These are phyloP conservation scores for Amphirosellinia nigrospora DNA, from an alignment of 495 filamentous ascomycete genomes.

Conservation along the genomic window DNA sequence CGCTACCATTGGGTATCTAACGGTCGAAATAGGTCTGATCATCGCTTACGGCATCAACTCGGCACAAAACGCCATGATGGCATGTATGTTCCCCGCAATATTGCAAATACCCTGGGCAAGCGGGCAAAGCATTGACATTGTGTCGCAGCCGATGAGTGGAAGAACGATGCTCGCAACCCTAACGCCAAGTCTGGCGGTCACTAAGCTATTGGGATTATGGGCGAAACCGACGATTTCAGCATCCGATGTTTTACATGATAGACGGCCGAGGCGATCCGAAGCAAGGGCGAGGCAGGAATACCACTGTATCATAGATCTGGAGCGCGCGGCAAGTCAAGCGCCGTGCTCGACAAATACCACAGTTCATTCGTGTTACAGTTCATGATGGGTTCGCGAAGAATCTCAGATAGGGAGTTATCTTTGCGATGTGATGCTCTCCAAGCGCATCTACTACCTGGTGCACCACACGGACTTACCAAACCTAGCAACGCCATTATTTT, in stretches of 20 bases:
- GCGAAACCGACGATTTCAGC: constrained; percentile 14
- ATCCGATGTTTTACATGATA: constrained; percentile 30
- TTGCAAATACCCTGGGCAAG: constrained; percentile 3
- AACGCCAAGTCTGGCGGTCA: constrained; percentile 60
- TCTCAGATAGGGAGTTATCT: background rate
- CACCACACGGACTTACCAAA: background rate
- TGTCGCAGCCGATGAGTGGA: constrained; percentile 80
- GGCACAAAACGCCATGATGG: constrained; percentile 69
- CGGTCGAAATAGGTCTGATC: constrained; percentile 64
- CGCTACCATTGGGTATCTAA: constrained; percentile 21
- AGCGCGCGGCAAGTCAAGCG: constrained; percentile 31
- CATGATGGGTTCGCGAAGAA: background rate
- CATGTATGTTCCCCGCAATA: constrained; percentile 63
- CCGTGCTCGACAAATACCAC: constrained; percentile 28
- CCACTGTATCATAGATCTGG: constrained; percentile 39
- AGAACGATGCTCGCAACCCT: constrained; percentile 95
- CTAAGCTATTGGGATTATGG: constrained; percentile 30
- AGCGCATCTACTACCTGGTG: background rate
- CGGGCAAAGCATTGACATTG: constrained; percentile 35
- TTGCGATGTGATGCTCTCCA: background rate
- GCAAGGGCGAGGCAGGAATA: constrained; percentile 29
- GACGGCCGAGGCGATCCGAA: constrained; percentile 33
- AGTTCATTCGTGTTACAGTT: constrained; percentile 22
- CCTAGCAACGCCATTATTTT: background rate
- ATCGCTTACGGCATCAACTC: constrained; percentile 89